These are phyloP conservation scores for Herpetomonas tarakana DNA, from an alignment of 208 protist genomes.

Conservation along the genomic window DNA sequence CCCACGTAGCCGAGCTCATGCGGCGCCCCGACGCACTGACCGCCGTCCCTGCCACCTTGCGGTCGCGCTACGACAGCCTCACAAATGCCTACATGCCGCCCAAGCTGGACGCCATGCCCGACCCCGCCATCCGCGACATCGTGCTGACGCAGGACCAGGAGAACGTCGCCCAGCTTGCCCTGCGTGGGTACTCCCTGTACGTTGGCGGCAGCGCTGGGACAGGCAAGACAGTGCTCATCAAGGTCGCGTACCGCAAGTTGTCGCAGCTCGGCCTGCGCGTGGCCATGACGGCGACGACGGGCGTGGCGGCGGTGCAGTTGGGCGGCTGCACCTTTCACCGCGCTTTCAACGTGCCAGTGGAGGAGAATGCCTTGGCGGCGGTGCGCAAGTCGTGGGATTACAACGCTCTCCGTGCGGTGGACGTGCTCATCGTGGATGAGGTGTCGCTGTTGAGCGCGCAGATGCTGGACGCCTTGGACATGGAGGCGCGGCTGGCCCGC, in stretches of 20 bases:
- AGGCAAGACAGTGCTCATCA: conserved; percentile 88
- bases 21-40: conserved; percentile 43
- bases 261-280: conserved; percentile 63
- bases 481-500: conserved; percentile 72
- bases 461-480: conserved; percentile 85
- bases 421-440: conserved; percentile 92
- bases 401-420: conserved; percentile 75
- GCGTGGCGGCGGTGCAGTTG: conserved; percentile 87
- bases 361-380: background rate
- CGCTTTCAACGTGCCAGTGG: conserved; percentile 69
- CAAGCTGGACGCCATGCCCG: conserved; percentile 65
- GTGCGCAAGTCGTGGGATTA: conserved; percentile 53
- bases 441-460: conserved; percentile 83
- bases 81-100: conserved; percentile 63
- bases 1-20: conserved; percentile 40
- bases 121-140: conserved; percentile 27
- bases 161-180: conserved; percentile 53
- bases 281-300: conserved; percentile 87
- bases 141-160: conserved; percentile 73
- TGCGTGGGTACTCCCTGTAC: conserved; percentile 70
- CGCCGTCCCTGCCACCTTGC: conserved; percentile 39
- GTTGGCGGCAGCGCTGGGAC: conserved; percentile 89
- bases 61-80: conserved; percentile 50
- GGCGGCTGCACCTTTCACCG: conserved; percentile 92
- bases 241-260: conserved; percentile 66